A percentile compares a stretch with the other conserved stretches of the same genome.
Evolutionary conservation across 805 yeast species (phyloP).

Genomic region (Metschnikowia shivogae): DNA sequence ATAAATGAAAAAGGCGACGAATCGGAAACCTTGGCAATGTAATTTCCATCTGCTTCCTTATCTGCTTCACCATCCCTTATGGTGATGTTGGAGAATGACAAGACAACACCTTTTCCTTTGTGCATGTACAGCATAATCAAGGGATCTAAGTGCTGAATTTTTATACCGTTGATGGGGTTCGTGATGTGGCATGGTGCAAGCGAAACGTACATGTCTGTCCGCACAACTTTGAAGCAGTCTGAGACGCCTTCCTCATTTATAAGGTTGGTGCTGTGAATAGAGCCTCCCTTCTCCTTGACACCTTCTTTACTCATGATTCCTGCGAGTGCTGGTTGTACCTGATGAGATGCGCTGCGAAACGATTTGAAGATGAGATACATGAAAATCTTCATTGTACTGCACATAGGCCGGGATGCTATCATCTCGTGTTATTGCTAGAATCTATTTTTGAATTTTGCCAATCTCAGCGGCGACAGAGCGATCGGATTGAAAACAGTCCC

Average conservation of each 20-base stretch:
- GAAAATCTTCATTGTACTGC: constrained; percentile 15
- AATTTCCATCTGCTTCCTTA: constrained; percentile 38
- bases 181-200: constrained; percentile 77
- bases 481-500: background rate
- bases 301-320: constrained; percentile 2
- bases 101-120: constrained; percentile 74
- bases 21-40: constrained; percentile 63
- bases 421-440: constrained; percentile 4
- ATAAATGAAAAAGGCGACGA: constrained; percentile 85
- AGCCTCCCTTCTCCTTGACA: constrained; percentile 4
- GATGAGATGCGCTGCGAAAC: constrained; percentile 3
- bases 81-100: constrained; percentile 67
- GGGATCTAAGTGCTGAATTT: constrained; percentile 85
- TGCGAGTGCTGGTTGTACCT: constrained; percentile 8
- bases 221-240: constrained; percentile 63
- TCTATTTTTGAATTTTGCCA: constrained; percentile 12
- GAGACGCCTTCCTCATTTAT: constrained; percentile 46
- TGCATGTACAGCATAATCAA: constrained; percentile 77
- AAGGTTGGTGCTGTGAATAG: constrained; percentile 32
- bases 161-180: constrained; percentile 73
- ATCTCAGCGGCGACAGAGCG: constrained; percentile 8
- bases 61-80: constrained; percentile 5
- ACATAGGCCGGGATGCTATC: constrained; percentile 1
- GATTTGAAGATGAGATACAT: constrained; percentile 13
- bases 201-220: constrained; percentile 69